These are phyloP conservation scores for Ilex paraguariensis DNA, from an alignment of 305 asterid species.

Conservation along the genomic window DNA sequence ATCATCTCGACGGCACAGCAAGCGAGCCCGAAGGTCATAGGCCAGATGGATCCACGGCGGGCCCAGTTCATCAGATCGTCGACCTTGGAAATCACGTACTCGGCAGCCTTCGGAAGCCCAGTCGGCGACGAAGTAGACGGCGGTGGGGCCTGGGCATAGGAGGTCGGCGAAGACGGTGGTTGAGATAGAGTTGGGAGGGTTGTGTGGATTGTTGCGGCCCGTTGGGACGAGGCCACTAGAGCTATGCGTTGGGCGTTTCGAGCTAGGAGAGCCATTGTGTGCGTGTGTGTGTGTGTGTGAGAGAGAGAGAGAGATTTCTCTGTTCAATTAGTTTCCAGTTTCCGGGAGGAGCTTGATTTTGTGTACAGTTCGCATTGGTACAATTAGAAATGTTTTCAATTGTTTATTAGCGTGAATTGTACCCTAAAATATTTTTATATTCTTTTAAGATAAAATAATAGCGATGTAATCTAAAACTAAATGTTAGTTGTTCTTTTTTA, in stretches of 20 bases:
- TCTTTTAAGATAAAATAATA: too few species aligned
- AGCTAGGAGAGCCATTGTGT: conserved; percentile 62
- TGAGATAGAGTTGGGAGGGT: neutral
- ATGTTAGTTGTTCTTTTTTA: too few species aligned
- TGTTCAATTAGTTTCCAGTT: too few species aligned
- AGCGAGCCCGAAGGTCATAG: conserved; percentile 5
- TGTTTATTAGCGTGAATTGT: too few species aligned
- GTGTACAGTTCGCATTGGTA: too few species aligned
- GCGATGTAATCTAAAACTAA: too few species aligned
- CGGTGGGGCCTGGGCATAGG: neutral
- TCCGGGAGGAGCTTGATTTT: too few species aligned
- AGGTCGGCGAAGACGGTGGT: neutral
- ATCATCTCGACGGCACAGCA: conserved; percentile 8
- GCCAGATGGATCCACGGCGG: conserved; percentile 9
- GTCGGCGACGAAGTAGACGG: neutral
- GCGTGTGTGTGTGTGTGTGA: neutral
- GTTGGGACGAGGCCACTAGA: conserved; percentile 48
- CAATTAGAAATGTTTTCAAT: too few species aligned
- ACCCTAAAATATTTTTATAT: too few species aligned
- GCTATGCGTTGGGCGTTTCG: conserved; percentile 55
- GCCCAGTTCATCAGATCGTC: conserved; percentile 10
- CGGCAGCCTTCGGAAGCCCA: conserved; percentile 1
- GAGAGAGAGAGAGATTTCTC: too few species aligned
- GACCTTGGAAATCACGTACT: conserved; percentile 6
- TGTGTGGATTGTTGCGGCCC: conserved; percentile 38